phyloP scores from a whole-genome alignment of 169 alveolate genomes.

The Theileria parva region DNA sequence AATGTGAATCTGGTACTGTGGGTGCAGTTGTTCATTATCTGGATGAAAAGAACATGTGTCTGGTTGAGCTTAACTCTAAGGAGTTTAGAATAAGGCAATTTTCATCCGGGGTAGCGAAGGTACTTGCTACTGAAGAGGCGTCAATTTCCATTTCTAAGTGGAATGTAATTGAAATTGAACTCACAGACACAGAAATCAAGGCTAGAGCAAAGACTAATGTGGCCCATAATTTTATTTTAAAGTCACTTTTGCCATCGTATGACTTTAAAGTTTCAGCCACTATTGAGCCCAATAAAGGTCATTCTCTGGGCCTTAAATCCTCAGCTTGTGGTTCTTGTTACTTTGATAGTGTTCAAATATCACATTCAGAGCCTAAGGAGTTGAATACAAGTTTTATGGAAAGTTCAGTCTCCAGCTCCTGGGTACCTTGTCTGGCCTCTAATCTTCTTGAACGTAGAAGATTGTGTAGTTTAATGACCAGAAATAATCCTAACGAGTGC shows the following conservation, averaged over 20 bases:
- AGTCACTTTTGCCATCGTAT: constrained; percentile 22
- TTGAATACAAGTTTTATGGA: constrained; percentile 28
- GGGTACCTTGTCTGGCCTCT: constrained; percentile 66
- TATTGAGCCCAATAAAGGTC: not conserved
- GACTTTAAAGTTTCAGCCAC: constrained; percentile 45
- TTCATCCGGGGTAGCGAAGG: constrained; percentile 50
- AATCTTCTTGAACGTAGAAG: constrained; percentile 6
- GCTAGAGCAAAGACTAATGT: constrained; percentile 68
- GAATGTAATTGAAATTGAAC: constrained; percentile 66
- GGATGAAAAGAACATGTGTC: constrained; percentile 59
- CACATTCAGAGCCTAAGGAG: constrained; percentile 16
- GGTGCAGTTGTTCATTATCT: constrained; percentile 59
- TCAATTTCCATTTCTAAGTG: constrained; percentile 44
- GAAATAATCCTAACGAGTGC: constrained; percentile 38
- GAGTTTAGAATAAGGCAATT: constrained; percentile 61
- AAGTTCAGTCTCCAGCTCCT: constrained; percentile 52
- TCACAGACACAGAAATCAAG: constrained; percentile 27
- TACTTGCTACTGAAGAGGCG: constrained; percentile 51
- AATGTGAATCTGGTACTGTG: constrained; percentile 63
- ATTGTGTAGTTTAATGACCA: not conserved
- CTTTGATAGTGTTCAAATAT: constrained; percentile 46
- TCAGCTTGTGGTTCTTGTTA: constrained; percentile 59
- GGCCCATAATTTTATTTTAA: constrained; percentile 46
- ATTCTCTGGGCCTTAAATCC: constrained; percentile 45
- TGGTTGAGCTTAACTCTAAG: constrained; percentile 55